Base-by-base conservation (phyloP, 2,329 filamentous ascomycete genomes). In the Sphaerulina musiva region DNA sequence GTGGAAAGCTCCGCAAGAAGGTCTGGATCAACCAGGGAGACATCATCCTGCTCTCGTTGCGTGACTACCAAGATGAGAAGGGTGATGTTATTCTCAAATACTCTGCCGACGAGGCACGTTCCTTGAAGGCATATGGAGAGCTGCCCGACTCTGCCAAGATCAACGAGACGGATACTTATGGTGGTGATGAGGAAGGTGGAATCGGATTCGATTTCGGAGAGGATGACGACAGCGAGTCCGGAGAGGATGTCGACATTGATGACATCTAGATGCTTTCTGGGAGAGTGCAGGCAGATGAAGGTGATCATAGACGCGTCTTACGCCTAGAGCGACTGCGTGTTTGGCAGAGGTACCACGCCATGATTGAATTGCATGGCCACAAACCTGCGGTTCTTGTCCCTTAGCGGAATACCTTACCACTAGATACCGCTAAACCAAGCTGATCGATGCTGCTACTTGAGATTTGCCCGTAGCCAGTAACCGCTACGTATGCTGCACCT, bases 11-110 rank as follows among this genome's bases (percentile, higher is more conserved):
- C 69, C 85, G 93, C 69, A 98, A 98, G 83, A 98, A 98, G 83
- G 93, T 97, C 74, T 96, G 90, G 90, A 96, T 96, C 81, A 96
- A 95, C 81, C 90, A 95, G 78, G 90, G 90, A 70, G 89, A 95
- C 73, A 95, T 95, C 72, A 91, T 92, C 72, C 82, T 92, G 44
- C 79, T 92, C 58, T 91, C 86, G 36, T 85, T 95, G 58, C 87
- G 89, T 66, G 90, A 95, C 74, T 95, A 95, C 77, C 89, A 95
- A 73, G 89, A 93, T 75, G 87, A 92, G 76, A 95, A 95, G 78
- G 89, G 87, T 65, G 89, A 93, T 69, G 88, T 95, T 47, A 92
- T 93, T 70, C 84, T 95, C 72, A 97, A 96, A 80, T 95, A 96
- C 82, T 88, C 83, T 54, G 86, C 89, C 51, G 93, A 98, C 71